Base-by-base conservation (phyloP, 192 early-diverging fungal species). In the Globomyces pollinis-pini region DNA sequence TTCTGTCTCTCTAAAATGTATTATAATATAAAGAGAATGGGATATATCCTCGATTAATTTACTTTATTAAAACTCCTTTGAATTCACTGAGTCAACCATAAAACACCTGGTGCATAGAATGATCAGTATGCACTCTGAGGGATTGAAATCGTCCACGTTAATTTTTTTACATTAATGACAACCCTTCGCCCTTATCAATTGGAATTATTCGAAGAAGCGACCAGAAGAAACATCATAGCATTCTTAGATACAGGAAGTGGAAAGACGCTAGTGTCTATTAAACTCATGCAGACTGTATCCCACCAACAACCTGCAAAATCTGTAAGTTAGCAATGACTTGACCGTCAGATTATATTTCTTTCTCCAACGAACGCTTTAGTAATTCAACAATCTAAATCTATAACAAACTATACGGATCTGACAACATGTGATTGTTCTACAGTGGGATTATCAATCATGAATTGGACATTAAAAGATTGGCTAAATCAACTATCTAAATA, bases 211-310 rank as follows among this genome's bases (percentile, higher is more conserved):
- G 61, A 77, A 43, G 71, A 73, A 38, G 91, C 94, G 0, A 59
- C 73, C 39, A 50, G 60, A 3, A 68, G 70, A 4, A 98, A 98
- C 68, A 78, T 89, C 29, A 88, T 98, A 44, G 85, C 87, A 0
- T 87, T 96, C 3, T 70, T 98, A 49, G 88, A 91, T 63, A 98
- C 95, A 0, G 95, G 95, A 2, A 85, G 83, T 11, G 95, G 95
- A 23, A 96, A 98, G 63, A 98, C 95, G 6, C 74, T 98, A 0
- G 86, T 93, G 15, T 82, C 92, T 1, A 83, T 87, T 50, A 72
- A 94, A 77, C 74, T 98, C 15, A 86, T 96, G 42, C 84, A 89
- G 65, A 77, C 91, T 61, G 76, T 88, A 26, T 15, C 28, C 5
- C 8, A 26, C 11, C 20, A 4, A 8, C 23, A 26, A 47, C 60